Evolutionary conservation across 495 filamentous ascomycete genomes (phyloP).

Genomic region (Neurospora sp.): DNA sequence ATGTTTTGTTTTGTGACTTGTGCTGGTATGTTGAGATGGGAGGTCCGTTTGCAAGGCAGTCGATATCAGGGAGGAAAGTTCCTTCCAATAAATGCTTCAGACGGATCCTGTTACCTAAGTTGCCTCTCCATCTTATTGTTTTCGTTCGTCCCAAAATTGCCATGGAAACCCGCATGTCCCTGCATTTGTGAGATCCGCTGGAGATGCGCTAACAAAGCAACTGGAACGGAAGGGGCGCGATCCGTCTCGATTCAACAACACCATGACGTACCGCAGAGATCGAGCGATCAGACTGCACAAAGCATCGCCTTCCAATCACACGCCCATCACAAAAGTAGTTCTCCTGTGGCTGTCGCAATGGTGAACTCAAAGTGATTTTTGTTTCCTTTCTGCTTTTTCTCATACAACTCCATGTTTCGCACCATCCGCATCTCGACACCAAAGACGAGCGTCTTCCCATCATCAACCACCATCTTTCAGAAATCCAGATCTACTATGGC

Average conservation of each 20-base stretch:
- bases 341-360: not conserved
- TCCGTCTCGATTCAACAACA: conserved; percentile 11
- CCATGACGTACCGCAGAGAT: conserved; percentile 15
- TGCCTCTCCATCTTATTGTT: not conserved
- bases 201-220: conserved; percentile 14
- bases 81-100: not conserved
- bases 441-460: not conserved
- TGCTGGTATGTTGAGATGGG: not conserved
- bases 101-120: not conserved
- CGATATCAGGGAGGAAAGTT: not conserved
- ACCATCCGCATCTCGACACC: not conserved
- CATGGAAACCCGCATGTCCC: not conserved
- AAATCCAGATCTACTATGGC: conserved; percentile 7
- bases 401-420: conserved; percentile 1
- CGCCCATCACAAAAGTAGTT: not conserved
- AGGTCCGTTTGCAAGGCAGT: not conserved
- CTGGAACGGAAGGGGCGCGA: conserved; percentile 7
- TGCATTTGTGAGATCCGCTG: not conserved
- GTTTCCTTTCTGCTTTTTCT: not conserved
- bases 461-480: not conserved
- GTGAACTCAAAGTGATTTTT: not conserved
- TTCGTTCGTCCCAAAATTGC: not conserved
- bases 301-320: conserved; percentile 4
- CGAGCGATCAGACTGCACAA: conserved; percentile 10
- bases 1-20: not conserved